Evolutionary conservation across 139 green algal species (phyloP).

Genomic region (Chlorella sp.): DNA sequence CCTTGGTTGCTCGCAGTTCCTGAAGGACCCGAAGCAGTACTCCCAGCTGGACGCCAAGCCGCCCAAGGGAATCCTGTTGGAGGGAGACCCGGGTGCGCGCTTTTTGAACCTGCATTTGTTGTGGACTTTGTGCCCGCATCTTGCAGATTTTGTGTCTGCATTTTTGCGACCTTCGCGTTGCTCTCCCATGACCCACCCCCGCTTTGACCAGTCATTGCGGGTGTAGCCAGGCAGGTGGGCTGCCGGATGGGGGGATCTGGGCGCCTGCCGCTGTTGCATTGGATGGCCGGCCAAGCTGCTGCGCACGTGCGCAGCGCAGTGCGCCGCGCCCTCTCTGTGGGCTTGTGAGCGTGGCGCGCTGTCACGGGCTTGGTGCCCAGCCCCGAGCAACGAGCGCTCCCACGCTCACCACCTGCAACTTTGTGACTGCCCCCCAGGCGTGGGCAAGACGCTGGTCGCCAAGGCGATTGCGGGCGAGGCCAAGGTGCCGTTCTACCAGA

Average conservation of each 20-base stretch:
- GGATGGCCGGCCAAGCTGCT: too few species aligned
- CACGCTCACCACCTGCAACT: too few species aligned
- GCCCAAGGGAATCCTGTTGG: constrained; percentile 96
- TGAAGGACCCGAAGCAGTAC: constrained; percentile 91
- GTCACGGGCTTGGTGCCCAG: too few species aligned
- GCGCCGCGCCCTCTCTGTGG: too few species aligned
- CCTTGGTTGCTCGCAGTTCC: constrained; percentile 56
- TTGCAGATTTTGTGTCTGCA: not conserved
- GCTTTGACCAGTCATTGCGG: not conserved
- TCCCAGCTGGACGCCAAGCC: constrained; percentile 80
- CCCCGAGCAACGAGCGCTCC: too few species aligned
- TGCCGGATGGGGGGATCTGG: too few species aligned
- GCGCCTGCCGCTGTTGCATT: too few species aligned
- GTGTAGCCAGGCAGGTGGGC: too few species aligned
- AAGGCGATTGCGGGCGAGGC: constrained; percentile 95
- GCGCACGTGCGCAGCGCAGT: too few species aligned
- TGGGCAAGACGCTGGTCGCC: constrained; percentile 92
- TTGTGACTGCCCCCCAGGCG: constrained; percentile 57
- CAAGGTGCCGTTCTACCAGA: constrained; percentile 91
- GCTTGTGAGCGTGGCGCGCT: too few species aligned
- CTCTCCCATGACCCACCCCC: not conserved
- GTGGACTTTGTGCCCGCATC: not conserved
- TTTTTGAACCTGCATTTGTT: not conserved
- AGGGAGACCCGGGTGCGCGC: not conserved
- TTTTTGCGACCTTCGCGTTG: not conserved